phyloP scores from a whole-genome alignment of 1,284 basidiomycete species.

The Cryptococcus maquisensis region DNA sequence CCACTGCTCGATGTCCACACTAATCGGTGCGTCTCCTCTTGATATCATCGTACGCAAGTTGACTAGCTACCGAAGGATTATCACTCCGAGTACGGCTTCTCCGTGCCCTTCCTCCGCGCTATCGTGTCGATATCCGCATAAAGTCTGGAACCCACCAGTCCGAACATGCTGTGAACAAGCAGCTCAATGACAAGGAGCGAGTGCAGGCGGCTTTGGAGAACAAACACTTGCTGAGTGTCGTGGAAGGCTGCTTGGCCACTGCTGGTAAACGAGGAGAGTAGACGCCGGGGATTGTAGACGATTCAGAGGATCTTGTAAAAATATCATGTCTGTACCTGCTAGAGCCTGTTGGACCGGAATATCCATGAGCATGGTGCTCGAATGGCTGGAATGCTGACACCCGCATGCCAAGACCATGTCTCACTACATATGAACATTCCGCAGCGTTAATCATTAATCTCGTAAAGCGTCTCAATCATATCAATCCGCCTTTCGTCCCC shows the following conservation, averaged over 20 bases:
- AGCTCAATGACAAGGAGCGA: slow-evolving; percentile 97
- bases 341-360: too few species aligned
- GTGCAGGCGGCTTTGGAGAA: slow-evolving; percentile 97
- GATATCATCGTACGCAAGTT: not conserved
- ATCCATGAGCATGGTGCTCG: too few species aligned
- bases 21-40: slow-evolving; percentile 68
- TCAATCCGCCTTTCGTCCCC: not conserved
- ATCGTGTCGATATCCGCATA: slow-evolving; percentile 91
- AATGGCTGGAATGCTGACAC: too few species aligned
- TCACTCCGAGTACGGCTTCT: slow-evolving; percentile 88
- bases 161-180: slow-evolving; percentile 94
- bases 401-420: too few species aligned
- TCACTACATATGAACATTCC: not conserved
- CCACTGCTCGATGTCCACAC: slow-evolving; percentile 95
- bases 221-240: slow-evolving; percentile 73
- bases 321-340: too few species aligned
- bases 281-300: not conserved
- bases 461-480: not conserved
- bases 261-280: slow-evolving; percentile 44
- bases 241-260: slow-evolving; percentile 76
- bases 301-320: too few species aligned
- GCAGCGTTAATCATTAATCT: not conserved
- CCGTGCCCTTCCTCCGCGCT: slow-evolving; percentile 82
- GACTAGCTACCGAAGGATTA: slow-evolving; percentile 58
- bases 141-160: slow-evolving; percentile 94